Evolutionary conservation across 257 asterid species (phyloP), one percentile per base, ranked within the genome.

Genomic region (Anisodus tanguticus): DNA sequence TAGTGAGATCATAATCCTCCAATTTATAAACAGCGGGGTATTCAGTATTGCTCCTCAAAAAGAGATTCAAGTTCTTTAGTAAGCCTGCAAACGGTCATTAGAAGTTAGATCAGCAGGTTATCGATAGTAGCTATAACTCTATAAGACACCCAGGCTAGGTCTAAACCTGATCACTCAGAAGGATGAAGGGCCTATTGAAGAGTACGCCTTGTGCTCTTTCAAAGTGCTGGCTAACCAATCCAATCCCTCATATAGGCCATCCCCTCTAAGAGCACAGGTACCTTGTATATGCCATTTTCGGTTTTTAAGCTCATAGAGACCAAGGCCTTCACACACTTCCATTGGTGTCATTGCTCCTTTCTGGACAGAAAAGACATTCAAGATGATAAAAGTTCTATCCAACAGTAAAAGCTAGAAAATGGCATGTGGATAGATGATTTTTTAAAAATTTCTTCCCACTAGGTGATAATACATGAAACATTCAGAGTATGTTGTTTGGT

Each of bases 281-380:
- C 99, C 99, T 85, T 95, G 99, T 90, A 94, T 91, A 86, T 95
- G 98, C 99, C 99, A 95, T 86, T 93, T 94, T 84, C 98, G 88
- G 86, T 93, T 87, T 90, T 90, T 94, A n/a, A 95, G 97, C 84
- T 94, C 99, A 80, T 89, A 89, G 2, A 95, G 94, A 19, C 98
- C 99, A 82, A 95, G 88, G 51, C 98, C 98, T 76, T 95, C 98
- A 72, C 98, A 95, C 79, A 95, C 98, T 88, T 95, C 98, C 92
- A 88, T 88, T 10, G 99, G 94, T 57, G 94, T 86, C 99, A 95
- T 95, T 64, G 99, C 99, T 80, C 99, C 98, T 92, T 89, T 94
- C 99, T 95, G 91, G 60, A 88, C 39, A 37, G 53, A 45, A 4
- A 37, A 77, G 8, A 77, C 6, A 53, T 51, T 77, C 26, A 53